Conservation (phyloP, 208 protist species). For the Leptomonas pyrrhocoris region DNA sequence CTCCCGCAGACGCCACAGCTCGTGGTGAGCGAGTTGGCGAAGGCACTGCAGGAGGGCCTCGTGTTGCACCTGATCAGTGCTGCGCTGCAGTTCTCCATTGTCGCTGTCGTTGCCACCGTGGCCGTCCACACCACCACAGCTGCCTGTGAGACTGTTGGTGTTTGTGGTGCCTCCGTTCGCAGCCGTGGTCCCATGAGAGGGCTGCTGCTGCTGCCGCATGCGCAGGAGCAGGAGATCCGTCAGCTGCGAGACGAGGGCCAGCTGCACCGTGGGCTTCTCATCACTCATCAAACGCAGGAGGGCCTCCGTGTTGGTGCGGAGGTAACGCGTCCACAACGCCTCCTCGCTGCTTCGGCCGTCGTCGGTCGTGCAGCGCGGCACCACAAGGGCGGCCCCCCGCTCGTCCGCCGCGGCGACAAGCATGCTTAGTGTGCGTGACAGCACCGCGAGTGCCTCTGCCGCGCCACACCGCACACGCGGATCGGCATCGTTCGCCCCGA, state of each 20-base stretch:
- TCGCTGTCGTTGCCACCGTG: background rate
- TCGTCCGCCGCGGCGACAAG: slow-evolving; percentile 37
- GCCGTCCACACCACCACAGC: background rate
- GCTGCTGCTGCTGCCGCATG: slow-evolving; percentile 16
- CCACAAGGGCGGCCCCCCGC: background rate
- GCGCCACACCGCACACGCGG: slow-evolving; percentile 60
- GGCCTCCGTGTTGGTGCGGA: slow-evolving; percentile 47
- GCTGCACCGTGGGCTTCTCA: slow-evolving; percentile 62
- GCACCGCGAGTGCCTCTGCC: slow-evolving; percentile 48
- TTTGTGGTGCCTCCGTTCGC: too few species aligned
- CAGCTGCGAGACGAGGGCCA: slow-evolving; percentile 70
- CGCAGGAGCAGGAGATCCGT: slow-evolving; percentile 49
- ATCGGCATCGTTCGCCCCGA: slow-evolving; percentile 44
- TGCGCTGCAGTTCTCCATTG: slow-evolving; percentile 19
- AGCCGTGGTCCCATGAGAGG: too few species aligned
- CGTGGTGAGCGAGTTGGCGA: slow-evolving; percentile 52
- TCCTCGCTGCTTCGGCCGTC: background rate
- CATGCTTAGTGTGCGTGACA: slow-evolving; percentile 56
- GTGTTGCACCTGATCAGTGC: slow-evolving; percentile 41
- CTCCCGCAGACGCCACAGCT: slow-evolving; percentile 79
- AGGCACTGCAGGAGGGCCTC: slow-evolving; percentile 57
- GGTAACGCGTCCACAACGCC: slow-evolving; percentile 38
- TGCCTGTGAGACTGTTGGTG: slow-evolving; percentile 3
- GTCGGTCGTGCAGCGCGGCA: slow-evolving; percentile 7
- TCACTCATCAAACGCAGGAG: slow-evolving; percentile 64